A percentile compares a stretch with the other conserved stretches of the same genome.
Evolutionary conservation across 2,329 filamentous ascomycete genomes (phyloP).

Genomic region (Paraconiothyrium brasiliense): DNA sequence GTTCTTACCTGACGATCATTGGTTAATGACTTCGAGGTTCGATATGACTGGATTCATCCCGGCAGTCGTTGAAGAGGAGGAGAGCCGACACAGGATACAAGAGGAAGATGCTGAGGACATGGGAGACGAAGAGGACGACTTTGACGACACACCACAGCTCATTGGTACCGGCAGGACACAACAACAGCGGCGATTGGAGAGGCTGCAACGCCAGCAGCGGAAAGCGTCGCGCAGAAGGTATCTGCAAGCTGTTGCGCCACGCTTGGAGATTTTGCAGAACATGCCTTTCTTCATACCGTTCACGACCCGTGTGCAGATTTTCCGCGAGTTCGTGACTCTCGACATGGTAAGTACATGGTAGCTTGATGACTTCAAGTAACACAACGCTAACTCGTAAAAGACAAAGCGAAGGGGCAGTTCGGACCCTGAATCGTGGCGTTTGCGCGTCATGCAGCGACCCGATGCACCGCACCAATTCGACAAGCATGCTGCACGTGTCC

Average conservation of each 20-base stretch:
- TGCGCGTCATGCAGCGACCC: slow-evolving; percentile 56
- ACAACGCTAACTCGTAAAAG: slow-evolving; percentile 27
- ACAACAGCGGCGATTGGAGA: slow-evolving; percentile 70
- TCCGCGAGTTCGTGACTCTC: slow-evolving; percentile 87
- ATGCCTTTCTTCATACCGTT: slow-evolving; percentile 99
- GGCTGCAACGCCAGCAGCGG: slow-evolving; percentile 70
- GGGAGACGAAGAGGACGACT: slow-evolving; percentile 53
- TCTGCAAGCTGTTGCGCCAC: slow-evolving; percentile 81
- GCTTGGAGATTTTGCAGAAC: slow-evolving; percentile 89
- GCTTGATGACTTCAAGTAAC: background rate
- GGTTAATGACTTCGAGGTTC: slow-evolving; percentile 90
- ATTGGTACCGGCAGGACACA: slow-evolving; percentile 69
- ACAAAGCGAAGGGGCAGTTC: slow-evolving; percentile 73
- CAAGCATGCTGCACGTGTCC: slow-evolving; percentile 78
- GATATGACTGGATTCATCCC: slow-evolving; percentile 89
- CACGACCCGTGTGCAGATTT: slow-evolving; percentile 87
- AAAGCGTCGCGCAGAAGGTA: slow-evolving; percentile 74
- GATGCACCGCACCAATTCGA: slow-evolving; percentile 48
- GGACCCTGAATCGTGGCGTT: slow-evolving; percentile 79
- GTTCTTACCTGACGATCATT: slow-evolving; percentile 85
- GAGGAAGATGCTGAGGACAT: slow-evolving; percentile 69
- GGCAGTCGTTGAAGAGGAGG: slow-evolving; percentile 87
- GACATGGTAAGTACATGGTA: slow-evolving; percentile 66
- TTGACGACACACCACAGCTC: slow-evolving; percentile 46
- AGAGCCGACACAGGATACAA: slow-evolving; percentile 74